phyloP scores from a whole-genome alignment of 306 rosid species.

The Vigna reflexopilosa region DNA sequence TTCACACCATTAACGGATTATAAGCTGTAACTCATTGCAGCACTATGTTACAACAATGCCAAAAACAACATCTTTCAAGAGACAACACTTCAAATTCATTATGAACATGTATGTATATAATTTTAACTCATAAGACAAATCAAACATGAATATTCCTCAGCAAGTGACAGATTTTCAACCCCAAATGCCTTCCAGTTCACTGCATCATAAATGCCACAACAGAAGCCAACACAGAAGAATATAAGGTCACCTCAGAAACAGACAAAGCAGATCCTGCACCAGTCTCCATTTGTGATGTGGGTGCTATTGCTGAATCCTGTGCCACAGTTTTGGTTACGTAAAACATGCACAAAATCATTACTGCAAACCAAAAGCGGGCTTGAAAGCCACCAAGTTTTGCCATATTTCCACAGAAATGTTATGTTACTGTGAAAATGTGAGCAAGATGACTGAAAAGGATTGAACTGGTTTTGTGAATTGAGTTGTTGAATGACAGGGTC shows the following conservation, averaged over 20 bases:
- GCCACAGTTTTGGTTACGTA: constrained; percentile 48
- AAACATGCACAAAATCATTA: constrained; percentile 45
- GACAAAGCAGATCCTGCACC: constrained; percentile 58
- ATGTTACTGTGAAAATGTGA: background rate
- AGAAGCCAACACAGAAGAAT: constrained; percentile 56
- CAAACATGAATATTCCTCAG: constrained; percentile 25
- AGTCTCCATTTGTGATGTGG: constrained; percentile 57
- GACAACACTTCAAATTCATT: constrained; percentile 19
- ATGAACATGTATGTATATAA: background rate
- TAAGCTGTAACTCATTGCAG: constrained; percentile 17
- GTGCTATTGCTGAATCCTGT: constrained; percentile 50
- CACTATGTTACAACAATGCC: constrained; percentile 23
- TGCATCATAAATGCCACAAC: constrained; percentile 50
- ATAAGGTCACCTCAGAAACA: constrained; percentile 46
- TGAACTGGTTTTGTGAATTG: constrained; percentile 17
- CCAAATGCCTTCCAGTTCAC: constrained; percentile 23
- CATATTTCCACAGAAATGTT: constrained; percentile 49
- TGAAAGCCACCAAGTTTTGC: constrained; percentile 44
- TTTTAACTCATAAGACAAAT: constrained; percentile 29
- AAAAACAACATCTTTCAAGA: constrained; percentile 1
- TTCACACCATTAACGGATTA: constrained; percentile 30
- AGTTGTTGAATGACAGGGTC: constrained; percentile 37
- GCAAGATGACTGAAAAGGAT: background rate
- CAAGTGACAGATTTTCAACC: constrained; percentile 40
- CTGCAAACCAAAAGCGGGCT: constrained; percentile 32